Evolutionary conservation across 2,329 filamentous ascomycete genomes (phyloP), one percentile per base, ranked within the genome.

Genomic region (Trichoderma sp.): DNA sequence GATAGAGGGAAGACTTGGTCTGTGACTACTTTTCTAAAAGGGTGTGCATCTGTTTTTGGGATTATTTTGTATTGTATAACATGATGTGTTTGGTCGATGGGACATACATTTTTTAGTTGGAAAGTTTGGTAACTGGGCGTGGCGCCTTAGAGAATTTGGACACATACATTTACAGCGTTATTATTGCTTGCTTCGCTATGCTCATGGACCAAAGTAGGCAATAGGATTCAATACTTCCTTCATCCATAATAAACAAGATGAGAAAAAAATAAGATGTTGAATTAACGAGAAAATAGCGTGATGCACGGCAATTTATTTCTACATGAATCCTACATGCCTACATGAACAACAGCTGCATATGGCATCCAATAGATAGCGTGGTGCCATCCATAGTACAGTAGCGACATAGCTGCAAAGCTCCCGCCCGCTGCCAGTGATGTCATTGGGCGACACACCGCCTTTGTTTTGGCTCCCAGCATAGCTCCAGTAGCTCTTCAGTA

Each of bases 361-460:
- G 9, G 43, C 43, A 11, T 47, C 43, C 43, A 47, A 21, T 21
- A 21, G n/a, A 8, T 18, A 2, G 15, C 7, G 39, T n/a, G 3
- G 39, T 43, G 15, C 18, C 15, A 43, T 18, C n/a, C 43, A 47
- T 47, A 0, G n/a, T 18, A 53, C n/a, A 53, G 11, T 21, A 53
- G 47, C n/a, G 21, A 24, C 26, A 21, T 14, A 56, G 43, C 21
- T 51, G 43, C 43, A 51, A 51, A 51, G 43, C 43, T 51, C 43
- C 43, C 43, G 47, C 43, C 43, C 43, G 47, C 63, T 69, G 57
- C 32, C 18, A 43, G 43, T 70, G 68, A 70, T 70, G 68, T 70
- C 68, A 70, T 70, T 6, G 43, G 26, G 24, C 43, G 47, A 14
- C 53, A 65, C 69, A 71, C 69, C 69, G 69, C 69, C 61, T 34